phyloP scores from a whole-genome alignment of 2,329 filamentous ascomycete genomes.

The Talaromyces sp. region DNA sequence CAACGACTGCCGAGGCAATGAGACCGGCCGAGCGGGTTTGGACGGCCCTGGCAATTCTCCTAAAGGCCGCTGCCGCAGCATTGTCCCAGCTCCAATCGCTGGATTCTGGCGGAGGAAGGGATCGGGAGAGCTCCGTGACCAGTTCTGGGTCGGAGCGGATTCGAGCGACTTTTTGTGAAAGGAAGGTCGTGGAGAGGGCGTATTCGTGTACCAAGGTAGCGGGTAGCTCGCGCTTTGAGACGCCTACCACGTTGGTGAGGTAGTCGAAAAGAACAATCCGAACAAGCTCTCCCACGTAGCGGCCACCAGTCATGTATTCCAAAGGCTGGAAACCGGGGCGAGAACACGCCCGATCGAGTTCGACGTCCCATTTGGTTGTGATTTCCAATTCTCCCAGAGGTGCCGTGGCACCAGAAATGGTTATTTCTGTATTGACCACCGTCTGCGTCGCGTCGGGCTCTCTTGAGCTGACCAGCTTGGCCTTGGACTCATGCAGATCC shows the following conservation, averaged over 20 bases:
- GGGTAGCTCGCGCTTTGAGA: conserved; percentile 46
- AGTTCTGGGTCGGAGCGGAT: conserved; percentile 45
- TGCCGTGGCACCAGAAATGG: conserved; percentile 67
- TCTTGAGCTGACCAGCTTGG: conserved; percentile 45
- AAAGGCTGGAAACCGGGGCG: conserved; percentile 73
- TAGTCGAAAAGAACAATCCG: conserved; percentile 66
- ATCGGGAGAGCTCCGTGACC: conserved; percentile 45
- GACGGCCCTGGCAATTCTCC: conserved; percentile 64
- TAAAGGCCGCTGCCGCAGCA: conserved; percentile 55
- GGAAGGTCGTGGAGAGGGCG: conserved; percentile 64
- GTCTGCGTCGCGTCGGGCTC: conserved; percentile 56
- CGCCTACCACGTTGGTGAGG: conserved; percentile 42
- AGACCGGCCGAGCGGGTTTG: conserved; percentile 68
- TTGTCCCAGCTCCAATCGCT: conserved; percentile 59
- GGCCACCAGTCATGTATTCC: conserved; percentile 77
- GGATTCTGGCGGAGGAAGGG: conserved; percentile 46
- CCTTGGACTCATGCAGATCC: conserved; percentile 60
- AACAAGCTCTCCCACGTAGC: conserved; percentile 72
- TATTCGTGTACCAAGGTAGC: conserved; percentile 53
- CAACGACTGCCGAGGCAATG: conserved; percentile 67
- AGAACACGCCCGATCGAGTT: conserved; percentile 63
- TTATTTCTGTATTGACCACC: conserved; percentile 80
- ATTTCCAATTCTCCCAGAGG: conserved; percentile 57
- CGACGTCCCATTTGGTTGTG: conserved; percentile 65
- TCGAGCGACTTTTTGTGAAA: conserved; percentile 63